Conservation (phyloP, 2,329 filamentous ascomycete genomes). For the Penicillium capsulatum region DNA sequence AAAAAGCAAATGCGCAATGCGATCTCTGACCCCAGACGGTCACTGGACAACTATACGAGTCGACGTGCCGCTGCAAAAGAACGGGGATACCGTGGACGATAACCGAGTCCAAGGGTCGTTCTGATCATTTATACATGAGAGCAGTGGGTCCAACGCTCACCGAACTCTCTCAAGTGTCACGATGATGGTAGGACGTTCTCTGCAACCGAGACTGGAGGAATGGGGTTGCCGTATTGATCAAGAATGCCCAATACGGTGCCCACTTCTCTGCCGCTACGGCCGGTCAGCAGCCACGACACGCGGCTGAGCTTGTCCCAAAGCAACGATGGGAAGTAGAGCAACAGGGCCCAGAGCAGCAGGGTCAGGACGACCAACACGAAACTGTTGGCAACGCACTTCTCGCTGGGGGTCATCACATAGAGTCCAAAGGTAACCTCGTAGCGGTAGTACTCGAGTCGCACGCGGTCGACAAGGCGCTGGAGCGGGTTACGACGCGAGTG, state of each 20-base stretch:
- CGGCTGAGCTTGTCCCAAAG: slow-evolving; percentile 36
- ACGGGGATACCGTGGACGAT: too few relatives aligned
- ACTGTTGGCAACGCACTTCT: slow-evolving; percentile 43
- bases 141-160: too few relatives aligned
- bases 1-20: background rate
- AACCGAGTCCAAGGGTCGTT: background rate
- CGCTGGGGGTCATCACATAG: slow-evolving; percentile 43
- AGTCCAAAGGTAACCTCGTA: slow-evolving; percentile 47
- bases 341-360: slow-evolving; percentile 36
- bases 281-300: slow-evolving; percentile 38
- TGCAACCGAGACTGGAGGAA: slow-evolving; percentile 15
- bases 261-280: slow-evolving; percentile 30
- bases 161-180: background rate
- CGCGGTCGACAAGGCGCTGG: slow-evolving; percentile 29
- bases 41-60: too few relatives aligned
- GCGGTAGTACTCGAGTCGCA: slow-evolving; percentile 44
- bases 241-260: slow-evolving; percentile 27
- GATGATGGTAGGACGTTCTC: slow-evolving; percentile 13
- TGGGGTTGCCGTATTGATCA: slow-evolving; percentile 20
- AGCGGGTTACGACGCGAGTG: slow-evolving; percentile 24
- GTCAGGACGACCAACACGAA: slow-evolving; percentile 36
- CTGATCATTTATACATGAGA: slow-evolving; percentile 1
- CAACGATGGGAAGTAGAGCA: slow-evolving; percentile 36
- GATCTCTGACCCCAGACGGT: too few relatives aligned
- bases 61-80: too few relatives aligned